Conservation (phyloP, 1,139 yeast species). For the Geotrichum australiense region DNA sequence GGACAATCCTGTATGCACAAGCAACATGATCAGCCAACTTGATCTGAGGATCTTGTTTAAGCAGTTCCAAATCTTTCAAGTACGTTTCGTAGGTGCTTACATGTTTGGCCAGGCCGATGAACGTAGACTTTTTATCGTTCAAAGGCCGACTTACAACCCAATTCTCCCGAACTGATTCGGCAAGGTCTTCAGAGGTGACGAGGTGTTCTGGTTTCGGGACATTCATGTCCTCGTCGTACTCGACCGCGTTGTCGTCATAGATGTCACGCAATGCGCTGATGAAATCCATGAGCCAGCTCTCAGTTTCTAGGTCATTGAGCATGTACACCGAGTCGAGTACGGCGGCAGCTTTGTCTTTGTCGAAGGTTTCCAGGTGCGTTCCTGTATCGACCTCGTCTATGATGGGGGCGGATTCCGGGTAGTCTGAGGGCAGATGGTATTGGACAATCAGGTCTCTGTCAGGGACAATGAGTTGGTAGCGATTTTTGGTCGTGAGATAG, state of each 20-base stretch:
- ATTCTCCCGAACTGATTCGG: neutral
- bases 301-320: slow-evolving; percentile 1
- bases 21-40: slow-evolving; percentile 4
- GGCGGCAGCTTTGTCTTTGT: slow-evolving; percentile 5
- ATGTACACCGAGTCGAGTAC: slow-evolving; percentile 5
- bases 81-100: slow-evolving; percentile 1
- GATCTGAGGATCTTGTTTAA: slow-evolving; percentile 3
- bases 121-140: slow-evolving; percentile 5
- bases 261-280: neutral
- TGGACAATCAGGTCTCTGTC: slow-evolving; percentile 6
- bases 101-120: slow-evolving; percentile 4
- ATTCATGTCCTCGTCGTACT: neutral
- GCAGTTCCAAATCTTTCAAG: neutral
- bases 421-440: slow-evolving; percentile 5
- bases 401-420: slow-evolving; percentile 3
- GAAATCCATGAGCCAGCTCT: slow-evolving; percentile 6
- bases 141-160: slow-evolving; percentile 5
- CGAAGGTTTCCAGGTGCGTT: slow-evolving; percentile 6
- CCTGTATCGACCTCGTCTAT: slow-evolving; percentile 4
- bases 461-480: slow-evolving; percentile 6
- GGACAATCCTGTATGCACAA: slow-evolving; percentile 4
- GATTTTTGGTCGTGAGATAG: slow-evolving; percentile 1
- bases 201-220: neutral
- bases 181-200: slow-evolving; percentile 6
- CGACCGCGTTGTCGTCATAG: slow-evolving; percentile 4